Percentiles rank a stretch among this genome's conserved stretches.
Conservation (phyloP, 345 rosid species). For the Heritiera fomes region DNA sequence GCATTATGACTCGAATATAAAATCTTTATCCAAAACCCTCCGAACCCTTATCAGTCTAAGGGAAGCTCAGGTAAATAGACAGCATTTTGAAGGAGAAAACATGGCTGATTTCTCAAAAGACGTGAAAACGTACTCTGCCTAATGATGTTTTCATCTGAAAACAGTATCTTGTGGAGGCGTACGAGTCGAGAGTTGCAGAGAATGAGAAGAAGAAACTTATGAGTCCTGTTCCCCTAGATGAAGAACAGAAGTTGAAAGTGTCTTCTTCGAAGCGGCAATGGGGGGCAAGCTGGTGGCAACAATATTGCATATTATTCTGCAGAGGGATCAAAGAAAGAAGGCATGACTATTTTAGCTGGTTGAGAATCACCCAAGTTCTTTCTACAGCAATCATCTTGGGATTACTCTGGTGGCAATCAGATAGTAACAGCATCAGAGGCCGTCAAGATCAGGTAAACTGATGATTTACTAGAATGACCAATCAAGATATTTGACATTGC, state of each 20-base stretch:
- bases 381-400: slow-evolving; percentile 88
- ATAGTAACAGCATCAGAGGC: slow-evolving; percentile 53
- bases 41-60: background rate
- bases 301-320: slow-evolving; percentile 64
- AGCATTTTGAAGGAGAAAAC: background rate
- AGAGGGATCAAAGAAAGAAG: slow-evolving; percentile 89
- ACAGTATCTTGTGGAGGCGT: slow-evolving; percentile 91
- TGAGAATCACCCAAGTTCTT: slow-evolving; percentile 89
- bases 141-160: slow-evolving; percentile 8
- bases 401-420: slow-evolving; percentile 94
- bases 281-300: slow-evolving; percentile 96
- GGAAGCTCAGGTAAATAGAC: slow-evolving; percentile 6
- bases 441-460: slow-evolving; percentile 82
- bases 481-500: background rate
- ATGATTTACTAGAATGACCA: background rate
- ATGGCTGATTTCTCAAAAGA: background rate
- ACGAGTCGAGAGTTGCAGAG: slow-evolving; percentile 71
- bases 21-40: background rate
- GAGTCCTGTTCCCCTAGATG: slow-evolving; percentile 71
- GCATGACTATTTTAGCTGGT: slow-evolving; percentile 96
- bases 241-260: slow-evolving; percentile 59
- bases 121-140: slow-evolving; percentile 4
- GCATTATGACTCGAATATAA: slow-evolving; percentile 14
- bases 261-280: slow-evolving; percentile 62
- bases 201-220: slow-evolving; percentile 72